A percentile compares a stretch with the other conserved stretches of the same genome.
These are phyloP conservation scores for Sporothrix variecibatus DNA, from an alignment of 2,329 filamentous ascomycete genomes.

Conservation along the genomic window DNA sequence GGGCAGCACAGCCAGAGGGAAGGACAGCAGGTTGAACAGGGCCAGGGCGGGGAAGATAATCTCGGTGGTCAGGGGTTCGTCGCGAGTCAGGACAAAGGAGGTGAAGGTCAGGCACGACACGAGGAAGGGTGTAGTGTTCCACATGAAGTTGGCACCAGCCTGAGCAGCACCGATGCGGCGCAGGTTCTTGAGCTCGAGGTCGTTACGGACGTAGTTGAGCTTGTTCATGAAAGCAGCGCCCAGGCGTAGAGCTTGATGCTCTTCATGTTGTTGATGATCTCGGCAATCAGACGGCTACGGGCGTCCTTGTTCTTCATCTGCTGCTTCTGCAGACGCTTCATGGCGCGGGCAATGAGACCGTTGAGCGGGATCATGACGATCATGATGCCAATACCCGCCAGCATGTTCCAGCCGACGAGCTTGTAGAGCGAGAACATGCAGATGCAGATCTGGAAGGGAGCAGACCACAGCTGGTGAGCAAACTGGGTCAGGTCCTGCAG, in stretches of 20 bases:
- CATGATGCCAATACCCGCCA: constrained; percentile 94
- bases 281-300: constrained; percentile 88
- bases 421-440: constrained; percentile 97
- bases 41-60: constrained; percentile 95
- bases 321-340: constrained; percentile 91
- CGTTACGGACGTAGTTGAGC: constrained; percentile 93
- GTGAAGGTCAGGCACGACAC: constrained; percentile 97
- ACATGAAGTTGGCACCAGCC: constrained; percentile 94
- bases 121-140: constrained; percentile 95
- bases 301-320: constrained; percentile 99
- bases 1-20: constrained; percentile 88
- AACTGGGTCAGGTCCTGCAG: constrained; percentile 94
- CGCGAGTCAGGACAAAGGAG: constrained; percentile 84
- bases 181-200: constrained; percentile 90
- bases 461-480: constrained; percentile 92
- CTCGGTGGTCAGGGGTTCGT: constrained; percentile 82
- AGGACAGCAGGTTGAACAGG: constrained; percentile 93
- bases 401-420: constrained; percentile 91
- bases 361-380: constrained; percentile 96
- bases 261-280: constrained; percentile 99
- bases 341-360: constrained; percentile 84
- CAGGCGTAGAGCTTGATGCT: constrained; percentile 98
- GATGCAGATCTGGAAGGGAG: constrained; percentile 91
- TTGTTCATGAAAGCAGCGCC: constrained; percentile 96
- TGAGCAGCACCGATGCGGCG: constrained; percentile 95